A percentile compares a stretch with the other conserved stretches of the same genome.
Evolutionary conservation across 2,329 filamentous ascomycete species (phyloP).

Genomic region (Mollisia scopiformis): DNA sequence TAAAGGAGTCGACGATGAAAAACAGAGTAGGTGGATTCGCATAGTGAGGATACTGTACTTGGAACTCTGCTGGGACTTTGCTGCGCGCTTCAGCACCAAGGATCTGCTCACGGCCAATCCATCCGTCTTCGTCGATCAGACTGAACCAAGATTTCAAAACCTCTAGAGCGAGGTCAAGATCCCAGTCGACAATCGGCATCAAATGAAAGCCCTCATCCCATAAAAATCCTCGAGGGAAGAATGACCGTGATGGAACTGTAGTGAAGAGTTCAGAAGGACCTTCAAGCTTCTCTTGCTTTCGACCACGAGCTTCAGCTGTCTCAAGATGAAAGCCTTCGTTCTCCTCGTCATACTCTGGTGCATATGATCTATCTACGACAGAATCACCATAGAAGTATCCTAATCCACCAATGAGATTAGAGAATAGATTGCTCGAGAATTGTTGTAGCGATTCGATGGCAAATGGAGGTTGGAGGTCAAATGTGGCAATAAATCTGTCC

Average conservation of each 20-base stretch:
- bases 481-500: slow-evolving; percentile 72
- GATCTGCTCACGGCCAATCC: slow-evolving; percentile 97
- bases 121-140: slow-evolving; percentile 94
- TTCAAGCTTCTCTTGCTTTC: slow-evolving; percentile 70
- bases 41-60: slow-evolving; percentile 94
- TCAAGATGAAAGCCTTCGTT: slow-evolving; percentile 96
- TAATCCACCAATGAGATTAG: slow-evolving; percentile 90
- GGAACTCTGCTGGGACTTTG: slow-evolving; percentile 93
- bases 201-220: slow-evolving; percentile 99
- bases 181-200: slow-evolving; percentile 89
- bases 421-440: slow-evolving; percentile 90
- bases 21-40: slow-evolving; percentile 96
- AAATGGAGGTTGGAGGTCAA: slow-evolving; percentile 78
- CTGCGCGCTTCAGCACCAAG: slow-evolving; percentile 88
- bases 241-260: slow-evolving; percentile 87
- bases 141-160: slow-evolving; percentile 96
- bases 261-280: slow-evolving; percentile 90
- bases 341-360: slow-evolving; percentile 92
- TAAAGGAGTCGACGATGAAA: slow-evolving; percentile 81
- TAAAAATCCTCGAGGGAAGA: slow-evolving; percentile 94
- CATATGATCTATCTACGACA: slow-evolving; percentile 86
- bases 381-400: slow-evolving; percentile 93
- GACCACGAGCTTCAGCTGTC: slow-evolving; percentile 75
- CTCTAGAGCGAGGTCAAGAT: slow-evolving; percentile 83
- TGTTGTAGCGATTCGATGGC: slow-evolving; percentile 69